These are phyloP conservation scores for Ilyonectria destructans DNA, from an alignment of 2,329 filamentous ascomycete genomes.

Conservation along the genomic window DNA sequence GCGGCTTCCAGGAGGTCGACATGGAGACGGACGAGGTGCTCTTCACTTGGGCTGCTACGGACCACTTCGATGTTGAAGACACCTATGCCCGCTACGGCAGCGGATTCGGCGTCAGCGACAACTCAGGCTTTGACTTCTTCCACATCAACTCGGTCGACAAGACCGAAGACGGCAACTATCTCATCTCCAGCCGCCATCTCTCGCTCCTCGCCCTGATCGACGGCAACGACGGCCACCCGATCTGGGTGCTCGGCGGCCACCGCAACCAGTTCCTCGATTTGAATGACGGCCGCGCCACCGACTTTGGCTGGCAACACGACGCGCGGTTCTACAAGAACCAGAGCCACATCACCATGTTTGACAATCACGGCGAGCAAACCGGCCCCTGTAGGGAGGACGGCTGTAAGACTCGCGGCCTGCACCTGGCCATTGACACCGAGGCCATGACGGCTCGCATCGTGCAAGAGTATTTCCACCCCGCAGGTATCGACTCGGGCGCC, in stretches of 20 bases:
- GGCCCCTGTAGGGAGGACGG: conserved; percentile 45
- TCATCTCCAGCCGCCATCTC: conserved; percentile 55
- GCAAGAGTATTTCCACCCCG: conserved; percentile 51
- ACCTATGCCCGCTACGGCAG: conserved; percentile 49
- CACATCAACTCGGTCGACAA: conserved; percentile 56
- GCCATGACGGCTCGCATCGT: conserved; percentile 52
- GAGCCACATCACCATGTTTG: conserved; percentile 56
- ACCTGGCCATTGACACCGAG: conserved; percentile 49
- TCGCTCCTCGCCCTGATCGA: conserved; percentile 51
- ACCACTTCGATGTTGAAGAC: conserved; percentile 50
- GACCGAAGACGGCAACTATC: conserved; percentile 55
- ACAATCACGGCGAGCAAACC: conserved; percentile 57
- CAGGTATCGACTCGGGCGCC: conserved; percentile 44
- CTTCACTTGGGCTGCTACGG: conserved; percentile 57
- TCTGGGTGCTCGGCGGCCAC: conserved; percentile 57
- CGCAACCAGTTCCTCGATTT: conserved; percentile 56
- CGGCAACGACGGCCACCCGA: conserved; percentile 48
- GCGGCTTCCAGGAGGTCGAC: conserved; percentile 59
- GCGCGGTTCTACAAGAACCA: conserved; percentile 52
- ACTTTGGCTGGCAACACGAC: conserved; percentile 60
- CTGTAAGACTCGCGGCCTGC: conserved; percentile 51
- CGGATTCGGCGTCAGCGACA: conserved; percentile 50
- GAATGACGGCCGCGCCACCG: conserved; percentile 53
- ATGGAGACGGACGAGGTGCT: conserved; percentile 55
- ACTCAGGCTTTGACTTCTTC: conserved; percentile 56